phyloP scores from a whole-genome alignment of 768 basidiomycete species.

The Galerina marginata region DNA sequence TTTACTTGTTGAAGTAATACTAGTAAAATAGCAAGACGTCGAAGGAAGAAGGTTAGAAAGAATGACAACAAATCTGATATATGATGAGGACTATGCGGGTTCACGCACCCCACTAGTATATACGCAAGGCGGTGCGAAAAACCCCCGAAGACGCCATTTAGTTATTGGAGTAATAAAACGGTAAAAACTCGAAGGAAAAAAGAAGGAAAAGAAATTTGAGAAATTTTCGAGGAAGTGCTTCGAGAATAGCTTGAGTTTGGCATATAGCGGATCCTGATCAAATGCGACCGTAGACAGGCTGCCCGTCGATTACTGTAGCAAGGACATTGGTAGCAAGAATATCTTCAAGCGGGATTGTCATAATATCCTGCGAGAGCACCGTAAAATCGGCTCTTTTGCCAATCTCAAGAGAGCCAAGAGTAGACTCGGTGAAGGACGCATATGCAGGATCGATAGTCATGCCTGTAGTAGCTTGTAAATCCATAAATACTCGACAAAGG shows the following conservation, averaged over 20 bases:
- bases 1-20: too few species aligned
- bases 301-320: conserved; percentile 82
- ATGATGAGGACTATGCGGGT: not conserved
- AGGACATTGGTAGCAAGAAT: conserved; percentile 73
- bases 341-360: conserved; percentile 60
- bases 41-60: not conserved
- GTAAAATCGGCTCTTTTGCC: conserved; percentile 89
- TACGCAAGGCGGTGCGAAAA: not conserved
- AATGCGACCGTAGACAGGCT: conserved; percentile 44
- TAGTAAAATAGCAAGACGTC: too few species aligned
- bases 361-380: conserved; percentile 83
- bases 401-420: conserved; percentile 74
- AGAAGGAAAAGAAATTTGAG: conserved; percentile 1
- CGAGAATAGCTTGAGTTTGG: not conserved
- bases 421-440: conserved; percentile 79
- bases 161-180: too few species aligned
- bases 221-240: not conserved
- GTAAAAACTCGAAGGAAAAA: not conserved
- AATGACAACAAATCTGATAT: not conserved
- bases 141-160: not conserved
- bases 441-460: conserved; percentile 91
- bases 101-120: too few species aligned
- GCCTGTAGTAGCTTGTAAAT: conserved; percentile 45
- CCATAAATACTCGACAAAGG: not conserved
- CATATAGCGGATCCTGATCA: conserved; percentile 17